Conservation (phyloP, 2,329 filamentous ascomycete genomes). For the Graphiopsis chlorocephala region DNA sequence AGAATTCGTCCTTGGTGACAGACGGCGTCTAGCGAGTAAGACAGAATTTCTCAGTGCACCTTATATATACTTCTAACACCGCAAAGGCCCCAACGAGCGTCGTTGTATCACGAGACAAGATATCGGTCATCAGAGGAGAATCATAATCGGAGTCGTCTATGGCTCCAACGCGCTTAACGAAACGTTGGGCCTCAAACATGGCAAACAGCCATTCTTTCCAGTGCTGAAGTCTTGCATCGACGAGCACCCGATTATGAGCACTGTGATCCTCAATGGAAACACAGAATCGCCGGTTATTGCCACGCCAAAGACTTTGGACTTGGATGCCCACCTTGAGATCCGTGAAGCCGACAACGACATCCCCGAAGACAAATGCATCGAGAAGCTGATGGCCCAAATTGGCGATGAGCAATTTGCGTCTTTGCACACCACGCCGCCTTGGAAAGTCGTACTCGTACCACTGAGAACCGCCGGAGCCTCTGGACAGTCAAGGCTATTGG, state of each 20-base stretch:
- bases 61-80: background rate
- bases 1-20: background rate
- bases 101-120: constrained; percentile 43
- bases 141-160: constrained; percentile 42
- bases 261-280: constrained; percentile 36
- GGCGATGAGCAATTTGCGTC: constrained; percentile 36
- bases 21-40: background rate
- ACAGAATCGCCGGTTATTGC: constrained; percentile 40
- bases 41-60: background rate
- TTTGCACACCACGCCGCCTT: constrained; percentile 36
- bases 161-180: constrained; percentile 17
- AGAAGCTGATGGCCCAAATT: constrained; percentile 29
- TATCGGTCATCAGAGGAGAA: constrained; percentile 41
- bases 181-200: constrained; percentile 20
- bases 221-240: constrained; percentile 40
- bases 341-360: constrained; percentile 18
- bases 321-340: constrained; percentile 41
- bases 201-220: constrained; percentile 16
- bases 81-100: constrained; percentile 40
- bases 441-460: constrained; percentile 42
- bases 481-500: constrained; percentile 12
- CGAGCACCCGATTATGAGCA: constrained; percentile 39
- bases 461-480: background rate
- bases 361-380: constrained; percentile 23
- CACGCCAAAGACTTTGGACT: constrained; percentile 33